These are phyloP conservation scores for Penicillium antarcticum DNA, from an alignment of 495 filamentous ascomycete species.

Conservation along the genomic window DNA sequence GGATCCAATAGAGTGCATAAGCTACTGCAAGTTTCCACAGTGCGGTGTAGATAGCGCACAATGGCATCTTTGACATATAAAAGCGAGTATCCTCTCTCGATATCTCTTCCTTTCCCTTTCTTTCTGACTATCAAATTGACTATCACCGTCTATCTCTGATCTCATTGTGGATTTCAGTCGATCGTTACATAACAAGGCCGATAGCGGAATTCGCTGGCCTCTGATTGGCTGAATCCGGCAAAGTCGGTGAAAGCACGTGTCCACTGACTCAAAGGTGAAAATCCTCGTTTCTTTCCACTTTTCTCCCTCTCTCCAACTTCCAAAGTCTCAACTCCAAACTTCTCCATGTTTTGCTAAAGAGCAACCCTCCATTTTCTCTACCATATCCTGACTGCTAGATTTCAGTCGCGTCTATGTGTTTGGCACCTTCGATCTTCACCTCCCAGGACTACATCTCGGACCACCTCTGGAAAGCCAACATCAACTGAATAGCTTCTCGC, in stretches of 20 bases:
- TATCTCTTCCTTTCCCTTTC: no score
- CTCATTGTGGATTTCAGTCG: not conserved
- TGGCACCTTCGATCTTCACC: conserved; percentile 88
- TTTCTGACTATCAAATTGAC: no score
- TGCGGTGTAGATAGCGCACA: no score
- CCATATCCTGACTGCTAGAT: conserved; percentile 37
- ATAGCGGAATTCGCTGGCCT: conserved; percentile 16
- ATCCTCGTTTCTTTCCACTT: conserved; percentile 14
- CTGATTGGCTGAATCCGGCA: conserved; percentile 28
- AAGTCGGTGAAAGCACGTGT: conserved; percentile 37
- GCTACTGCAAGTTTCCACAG: no score
- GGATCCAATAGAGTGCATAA: no score
- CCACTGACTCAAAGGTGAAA: conserved; percentile 29
- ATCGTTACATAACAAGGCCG: conserved; percentile 5
- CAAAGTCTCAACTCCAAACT: conserved; percentile 6
- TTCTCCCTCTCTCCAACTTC: conserved; percentile 22
- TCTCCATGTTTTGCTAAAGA: conserved; percentile 30
- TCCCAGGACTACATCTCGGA: conserved; percentile 99
- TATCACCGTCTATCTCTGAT: not conserved
- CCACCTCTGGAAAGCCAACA: conserved; percentile 96
- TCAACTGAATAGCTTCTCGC: conserved; percentile 56
- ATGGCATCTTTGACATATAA: no score
- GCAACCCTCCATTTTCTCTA: conserved; percentile 6
- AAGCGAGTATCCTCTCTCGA: no score
- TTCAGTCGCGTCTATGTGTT: conserved; percentile 84